These are phyloP conservation scores for Fusarium sp. DNA, from an alignment of 2,329 filamentous ascomycete genomes.

Conservation along the genomic window DNA sequence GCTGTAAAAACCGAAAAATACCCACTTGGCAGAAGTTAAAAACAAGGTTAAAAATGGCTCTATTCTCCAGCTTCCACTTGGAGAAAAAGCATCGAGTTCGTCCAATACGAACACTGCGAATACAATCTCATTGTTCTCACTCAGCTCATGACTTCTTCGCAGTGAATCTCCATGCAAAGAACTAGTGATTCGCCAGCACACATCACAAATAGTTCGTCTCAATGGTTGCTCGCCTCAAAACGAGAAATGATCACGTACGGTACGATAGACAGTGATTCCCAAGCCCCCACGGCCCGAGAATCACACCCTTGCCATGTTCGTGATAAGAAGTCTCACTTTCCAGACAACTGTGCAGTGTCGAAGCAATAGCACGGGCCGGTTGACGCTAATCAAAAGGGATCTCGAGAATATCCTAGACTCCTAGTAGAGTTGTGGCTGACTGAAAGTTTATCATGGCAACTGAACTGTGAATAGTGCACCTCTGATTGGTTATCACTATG, in stretches of 20 bases:
- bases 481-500: conserved; percentile 10
- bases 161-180: background rate
- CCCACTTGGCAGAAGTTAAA: conserved; percentile 17
- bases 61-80: background rate
- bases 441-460: conserved; percentile 5
- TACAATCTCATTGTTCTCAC: background rate
- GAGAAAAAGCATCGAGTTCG: background rate
- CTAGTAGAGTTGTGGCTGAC: conserved; percentile 19
- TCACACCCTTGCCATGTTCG: background rate
- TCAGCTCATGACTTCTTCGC: background rate
- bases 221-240: background rate
- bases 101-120: background rate
- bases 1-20: background rate
- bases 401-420: background rate
- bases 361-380: conserved; percentile 1
- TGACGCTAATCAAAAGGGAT: conserved; percentile 1
- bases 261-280: background rate
- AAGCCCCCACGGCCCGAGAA: background rate
- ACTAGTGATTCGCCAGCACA: background rate
- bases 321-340: background rate
- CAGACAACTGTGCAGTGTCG: too few relatives aligned
- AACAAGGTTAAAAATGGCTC: conserved; percentile 34
- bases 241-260: background rate
- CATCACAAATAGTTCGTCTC: background rate
- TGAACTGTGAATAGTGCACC: background rate